Base-by-base conservation (phyloP, 352 stramenopile species). In the Hyaloperonospora arabidopsidis region DNA sequence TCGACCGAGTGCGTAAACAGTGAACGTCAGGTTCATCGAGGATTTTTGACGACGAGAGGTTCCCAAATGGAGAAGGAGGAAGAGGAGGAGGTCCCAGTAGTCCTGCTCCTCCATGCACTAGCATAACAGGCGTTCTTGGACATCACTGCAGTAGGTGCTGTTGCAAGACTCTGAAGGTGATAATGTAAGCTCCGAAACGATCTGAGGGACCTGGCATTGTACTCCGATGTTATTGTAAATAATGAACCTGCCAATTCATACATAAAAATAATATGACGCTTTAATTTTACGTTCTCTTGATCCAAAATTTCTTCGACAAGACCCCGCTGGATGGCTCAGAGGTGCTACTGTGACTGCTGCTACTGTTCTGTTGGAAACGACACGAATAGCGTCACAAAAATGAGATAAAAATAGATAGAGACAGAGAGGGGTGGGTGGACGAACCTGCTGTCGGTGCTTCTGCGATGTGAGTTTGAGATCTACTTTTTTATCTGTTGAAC, bases 371-470 rank as follows among this genome's bases (percentile, higher is more conserved):
- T 14, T 44, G 38, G 38, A 11, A n/a, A 44, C 13, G 2, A n/a
- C n/a, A 18, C 19, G n/a, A n/a, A 19, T n/a, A 2, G 15, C 5
- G 19, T n/a, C 15, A 23, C 10, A 12, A 23, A 14, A 10, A 19
- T n/a, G 61, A 23, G 18, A 13, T 10, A 47, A 32, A 35, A n/a
- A 47, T 17, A 17, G n/a, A 56, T 18, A 0, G 25, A 23, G 47
- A 15, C 17, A 44, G 19, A 11, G 8, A 22, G 21, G n/a, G 7
- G 23, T 6, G 35, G 44, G 1, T 54, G 17, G 11, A 18, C 63
- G 48, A 45, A 86, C 78, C 75, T 86, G 85, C 52, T 86, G 75
- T 12, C 78, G 75, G 74, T 88, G 78, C 70, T 86, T 86, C 58
- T 81, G 71, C 44, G 78, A 75, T 45, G 78, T 88, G 45, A 65